A percentile compares a stretch with the other conserved stretches of the same genome.
Evolutionary conservation across 768 basidiomycete genomes (phyloP).

Genomic region (Xerocomus spinulosus): DNA sequence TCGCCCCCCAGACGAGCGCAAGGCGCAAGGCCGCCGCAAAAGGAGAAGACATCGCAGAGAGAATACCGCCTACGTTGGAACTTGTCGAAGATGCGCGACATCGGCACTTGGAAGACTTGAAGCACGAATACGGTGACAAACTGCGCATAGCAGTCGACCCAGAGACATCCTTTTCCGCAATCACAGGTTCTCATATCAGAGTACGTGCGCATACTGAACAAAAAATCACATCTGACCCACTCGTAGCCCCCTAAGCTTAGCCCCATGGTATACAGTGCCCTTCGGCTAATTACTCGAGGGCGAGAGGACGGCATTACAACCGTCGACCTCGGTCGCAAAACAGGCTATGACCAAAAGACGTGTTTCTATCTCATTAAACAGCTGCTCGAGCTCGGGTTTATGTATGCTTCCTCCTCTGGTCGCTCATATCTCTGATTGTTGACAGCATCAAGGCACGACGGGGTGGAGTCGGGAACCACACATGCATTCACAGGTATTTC

Average conservation of each 20-base stretch:
- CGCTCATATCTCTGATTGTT: slow-evolving; percentile 2
- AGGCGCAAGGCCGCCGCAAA: slow-evolving; percentile 60
- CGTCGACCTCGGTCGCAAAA: slow-evolving; percentile 69
- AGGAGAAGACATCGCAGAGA: slow-evolving; percentile 45
- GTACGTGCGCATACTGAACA: slow-evolving; percentile 39
- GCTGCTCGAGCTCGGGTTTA: slow-evolving; percentile 64
- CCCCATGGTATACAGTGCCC: slow-evolving; percentile 77
- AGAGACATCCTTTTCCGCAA: slow-evolving; percentile 68
- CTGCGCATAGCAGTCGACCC: slow-evolving; percentile 74
- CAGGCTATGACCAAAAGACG: slow-evolving; percentile 85
- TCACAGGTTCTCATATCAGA: slow-evolving; percentile 81
- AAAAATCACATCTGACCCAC: slow-evolving; percentile 6
- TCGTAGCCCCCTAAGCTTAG: slow-evolving; percentile 72
- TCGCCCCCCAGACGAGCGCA: slow-evolving; percentile 71
- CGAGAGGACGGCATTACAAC: slow-evolving; percentile 74
- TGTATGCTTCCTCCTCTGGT: slow-evolving; percentile 43
- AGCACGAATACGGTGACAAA: slow-evolving; percentile 51
- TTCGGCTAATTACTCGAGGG: slow-evolving; percentile 82
- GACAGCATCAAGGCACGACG: slow-evolving; percentile 70
- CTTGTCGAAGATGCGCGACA: slow-evolving; percentile 52
- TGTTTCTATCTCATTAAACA: slow-evolving; percentile 84
- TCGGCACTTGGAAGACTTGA: slow-evolving; percentile 54
- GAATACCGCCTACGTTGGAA: slow-evolving; percentile 43
- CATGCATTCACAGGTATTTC: slow-evolving; percentile 81
- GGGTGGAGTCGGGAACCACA: slow-evolving; percentile 71